Base-by-base conservation (phyloP, 179 eudicot genomes). In the Vitellaria paradoxa region DNA sequence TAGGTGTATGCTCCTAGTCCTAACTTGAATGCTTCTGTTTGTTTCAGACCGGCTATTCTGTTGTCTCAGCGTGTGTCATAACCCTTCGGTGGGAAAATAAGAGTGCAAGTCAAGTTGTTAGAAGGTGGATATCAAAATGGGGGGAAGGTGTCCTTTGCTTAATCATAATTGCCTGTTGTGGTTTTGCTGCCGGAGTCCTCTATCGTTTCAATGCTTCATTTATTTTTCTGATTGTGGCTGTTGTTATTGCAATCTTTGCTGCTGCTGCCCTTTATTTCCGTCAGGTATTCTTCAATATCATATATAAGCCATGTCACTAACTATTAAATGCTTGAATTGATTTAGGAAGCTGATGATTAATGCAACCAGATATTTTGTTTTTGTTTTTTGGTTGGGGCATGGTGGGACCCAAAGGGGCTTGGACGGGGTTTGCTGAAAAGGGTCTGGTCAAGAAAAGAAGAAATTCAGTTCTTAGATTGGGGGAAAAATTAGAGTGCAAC, bases 21-120 rank as follows among this genome's bases (percentile, higher is more conserved):
- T 77, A 26, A 79, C 77, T 60, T 67, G 71, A 40, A 55, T 68
- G 69, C 15, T 57, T 65, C 42, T 26, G 60, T 76, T 70, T 85
- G 74, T 84, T 85, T 71, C 88, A 95, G 99, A 93, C 98, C 59
- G 99, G 98, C 74, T 95, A 95, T 81, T 95, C 99, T 70, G 98
- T 95, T 66, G 99, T 95, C 66, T 86, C 98, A 70, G 99, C 99
- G 77, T 90, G 99, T 84, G 90, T 95, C 74, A 87, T 95, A 78
- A 85, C 90, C 77, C 91, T 95, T 47, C 96, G 98, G 24, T 93
- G 92, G 89, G 84, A 84, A 65, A 91, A 95, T 67, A 90, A 87
- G 73, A 17, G 82, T 68, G 77, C 77, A 59, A 76, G 74, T 78
- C 86, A 80, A 82, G 83, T 74, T 73, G 81, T 87, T 13, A 40